Conservation (phyloP, 345 rosid genomes). For the Crucihimalaya himalaica region DNA sequence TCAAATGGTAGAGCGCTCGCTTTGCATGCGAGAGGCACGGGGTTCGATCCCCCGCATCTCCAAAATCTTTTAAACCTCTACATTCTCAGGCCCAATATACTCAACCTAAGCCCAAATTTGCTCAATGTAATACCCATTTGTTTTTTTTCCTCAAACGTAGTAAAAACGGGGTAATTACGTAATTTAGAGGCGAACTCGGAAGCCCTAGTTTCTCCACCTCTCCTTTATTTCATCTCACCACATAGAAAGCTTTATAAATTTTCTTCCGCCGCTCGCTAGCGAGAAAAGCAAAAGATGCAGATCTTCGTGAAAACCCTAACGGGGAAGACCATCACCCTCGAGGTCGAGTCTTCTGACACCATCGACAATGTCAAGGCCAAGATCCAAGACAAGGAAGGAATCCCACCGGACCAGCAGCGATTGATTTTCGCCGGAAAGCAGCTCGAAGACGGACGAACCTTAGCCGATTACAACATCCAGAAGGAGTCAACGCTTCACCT, state of each 20-base stretch:
- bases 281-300: constrained; percentile 32
- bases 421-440: constrained; percentile 73
- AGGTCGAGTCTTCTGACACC: constrained; percentile 64
- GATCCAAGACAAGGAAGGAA: constrained; percentile 67
- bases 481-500: constrained; percentile 61
- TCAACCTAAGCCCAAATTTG: neutral
- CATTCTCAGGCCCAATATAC: neutral
- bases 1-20: constrained; percentile 90
- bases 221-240: neutral
- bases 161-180: constrained; percentile 14
- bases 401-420: constrained; percentile 72
- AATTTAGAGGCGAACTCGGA: constrained; percentile 14
- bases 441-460: constrained; percentile 63
- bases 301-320: constrained; percentile 45
- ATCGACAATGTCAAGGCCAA: constrained; percentile 73
- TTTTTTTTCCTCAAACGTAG: too few relatives aligned
- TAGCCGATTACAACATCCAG: constrained; percentile 58
- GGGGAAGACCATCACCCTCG: constrained; percentile 43
- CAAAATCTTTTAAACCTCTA: neutral
- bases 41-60: constrained; percentile 27
- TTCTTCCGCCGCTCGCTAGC: constrained; percentile 20
- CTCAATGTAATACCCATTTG: neutral
- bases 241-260: neutral
- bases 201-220: constrained; percentile 47
- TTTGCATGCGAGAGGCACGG: constrained; percentile 41